Percentiles rank a stretch among this genome's conserved stretches.
These are phyloP conservation scores for Microglena sp. DNA, from an alignment of 139 green algal genomes.

Conservation along the genomic window DNA sequence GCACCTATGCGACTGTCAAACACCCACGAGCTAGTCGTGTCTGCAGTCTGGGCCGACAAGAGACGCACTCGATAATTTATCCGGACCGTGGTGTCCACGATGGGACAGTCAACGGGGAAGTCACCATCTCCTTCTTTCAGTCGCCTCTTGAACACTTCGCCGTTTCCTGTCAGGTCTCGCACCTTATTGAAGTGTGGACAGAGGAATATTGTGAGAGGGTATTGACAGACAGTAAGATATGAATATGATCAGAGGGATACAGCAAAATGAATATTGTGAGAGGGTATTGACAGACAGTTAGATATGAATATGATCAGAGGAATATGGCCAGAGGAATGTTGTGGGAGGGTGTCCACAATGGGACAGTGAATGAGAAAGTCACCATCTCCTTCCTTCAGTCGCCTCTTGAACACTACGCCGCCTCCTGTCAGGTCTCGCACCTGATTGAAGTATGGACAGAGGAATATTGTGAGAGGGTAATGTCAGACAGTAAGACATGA, in stretches of 20 bases:
- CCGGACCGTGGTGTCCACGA: slow-evolving; percentile 61
- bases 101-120: slow-evolving; percentile 74
- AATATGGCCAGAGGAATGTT: not conserved
- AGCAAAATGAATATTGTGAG: too few species aligned
- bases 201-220: not conserved
- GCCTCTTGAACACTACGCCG: slow-evolving; percentile 54
- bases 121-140: slow-evolving; percentile 53
- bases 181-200: too few species aligned
- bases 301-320: not conserved
- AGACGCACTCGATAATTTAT: slow-evolving; percentile 45
- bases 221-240: not conserved
- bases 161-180: slow-evolving; percentile 61
- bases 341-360: slow-evolving; percentile 70
- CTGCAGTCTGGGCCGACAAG: too few species aligned
- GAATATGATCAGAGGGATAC: not conserved
- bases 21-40: slow-evolving; percentile 12
- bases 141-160: slow-evolving; percentile 52
- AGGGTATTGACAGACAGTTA: not conserved
- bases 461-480: not conserved
- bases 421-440: slow-evolving; percentile 66
- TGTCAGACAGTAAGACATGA: not conserved
- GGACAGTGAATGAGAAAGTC: slow-evolving; percentile 79
- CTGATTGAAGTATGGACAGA: too few species aligned
- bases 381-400: slow-evolving; percentile 46
- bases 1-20: too few species aligned